Evolutionary conservation across 1,284 basidiomycete species (phyloP).

Genomic region (Peniophora sp.): DNA sequence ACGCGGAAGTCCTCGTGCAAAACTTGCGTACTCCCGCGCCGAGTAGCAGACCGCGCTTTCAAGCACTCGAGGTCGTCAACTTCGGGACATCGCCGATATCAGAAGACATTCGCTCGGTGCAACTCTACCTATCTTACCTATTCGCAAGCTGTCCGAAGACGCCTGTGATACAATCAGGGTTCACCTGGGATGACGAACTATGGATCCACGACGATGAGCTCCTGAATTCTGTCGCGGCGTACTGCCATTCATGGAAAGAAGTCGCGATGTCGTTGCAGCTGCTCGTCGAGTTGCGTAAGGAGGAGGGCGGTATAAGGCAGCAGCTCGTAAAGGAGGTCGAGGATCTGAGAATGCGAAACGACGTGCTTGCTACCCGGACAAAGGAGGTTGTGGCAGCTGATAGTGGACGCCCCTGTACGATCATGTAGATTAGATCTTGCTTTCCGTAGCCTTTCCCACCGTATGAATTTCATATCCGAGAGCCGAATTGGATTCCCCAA

Average conservation of each 20-base stretch:
- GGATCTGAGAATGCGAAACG: constrained; percentile 41
- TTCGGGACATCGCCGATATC: constrained; percentile 42
- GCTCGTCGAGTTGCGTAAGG: constrained; percentile 35
- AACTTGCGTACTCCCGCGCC: constrained; percentile 5
- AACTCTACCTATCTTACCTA: constrained; percentile 47
- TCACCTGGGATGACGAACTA: constrained; percentile 21
- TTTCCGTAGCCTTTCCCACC: background rate
- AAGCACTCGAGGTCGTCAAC: constrained; percentile 28
- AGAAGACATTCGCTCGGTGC: constrained; percentile 29
- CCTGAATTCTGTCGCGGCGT: constrained; percentile 17
- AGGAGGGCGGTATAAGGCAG: constrained; percentile 36
- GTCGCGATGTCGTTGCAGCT: constrained; percentile 39
- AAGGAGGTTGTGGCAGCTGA: constrained; percentile 9
- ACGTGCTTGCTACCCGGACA: constrained; percentile 32
- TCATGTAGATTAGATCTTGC: constrained; percentile 10
- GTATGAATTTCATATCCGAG: too few relatives aligned
- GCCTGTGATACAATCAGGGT: constrained; percentile 24
- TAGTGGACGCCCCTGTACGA: constrained; percentile 18
- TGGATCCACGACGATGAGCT: constrained; percentile 12
- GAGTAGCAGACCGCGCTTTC: constrained; percentile 25
- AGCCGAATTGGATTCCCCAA: too few relatives aligned
- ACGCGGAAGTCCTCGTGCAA: constrained; percentile 5
- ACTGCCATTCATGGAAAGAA: constrained; percentile 35
- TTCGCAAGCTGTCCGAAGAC: constrained; percentile 14
- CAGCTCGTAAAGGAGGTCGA: constrained; percentile 40